phyloP scores from a whole-genome alignment of 768 basidiomycete genomes.

The Coprinopsis strossmayeri region DNA sequence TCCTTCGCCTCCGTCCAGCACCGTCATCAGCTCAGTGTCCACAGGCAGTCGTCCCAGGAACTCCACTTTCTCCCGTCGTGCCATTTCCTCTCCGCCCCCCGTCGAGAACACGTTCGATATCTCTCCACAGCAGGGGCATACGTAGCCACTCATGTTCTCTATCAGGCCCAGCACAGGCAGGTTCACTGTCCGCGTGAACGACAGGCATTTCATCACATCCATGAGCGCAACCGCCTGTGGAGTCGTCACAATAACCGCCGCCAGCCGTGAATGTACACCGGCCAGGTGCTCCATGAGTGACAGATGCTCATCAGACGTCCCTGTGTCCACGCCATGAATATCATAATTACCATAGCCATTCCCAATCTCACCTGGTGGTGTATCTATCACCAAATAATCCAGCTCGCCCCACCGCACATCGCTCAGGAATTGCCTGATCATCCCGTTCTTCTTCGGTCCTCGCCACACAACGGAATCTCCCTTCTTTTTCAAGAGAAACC shows the following conservation, averaged over 20 bases:
- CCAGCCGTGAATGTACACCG: slow-evolving; percentile 70
- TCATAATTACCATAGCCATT: slow-evolving; percentile 13
- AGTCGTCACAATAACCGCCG: slow-evolving; percentile 90
- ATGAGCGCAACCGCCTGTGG: slow-evolving; percentile 95
- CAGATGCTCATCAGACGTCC: slow-evolving; percentile 97
- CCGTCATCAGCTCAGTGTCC: slow-evolving; percentile 81
- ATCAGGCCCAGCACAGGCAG: slow-evolving; percentile 87
- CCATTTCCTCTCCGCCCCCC: slow-evolving; percentile 89
- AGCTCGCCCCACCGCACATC: slow-evolving; percentile 95
- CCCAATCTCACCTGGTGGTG: slow-evolving; percentile 77
- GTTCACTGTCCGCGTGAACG: slow-evolving; percentile 84
- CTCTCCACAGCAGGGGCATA: slow-evolving; percentile 95
- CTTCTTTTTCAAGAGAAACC: slow-evolving; percentile 85
- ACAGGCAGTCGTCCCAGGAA: slow-evolving; percentile 91
- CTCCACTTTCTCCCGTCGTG: slow-evolving; percentile 57
- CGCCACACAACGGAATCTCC: slow-evolving; percentile 96
- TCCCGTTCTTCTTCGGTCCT: slow-evolving; percentile 97
- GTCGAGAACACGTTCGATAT: slow-evolving; percentile 92
- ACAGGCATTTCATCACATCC: slow-evolving; percentile 94
- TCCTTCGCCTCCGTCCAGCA: slow-evolving; percentile 62
- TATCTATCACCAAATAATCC: slow-evolving; percentile 91
- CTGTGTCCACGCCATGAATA: slow-evolving; percentile 41
- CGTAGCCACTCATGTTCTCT: slow-evolving; percentile 99
- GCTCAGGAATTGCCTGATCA: slow-evolving; percentile 92
- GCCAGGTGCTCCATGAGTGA: slow-evolving; percentile 92